Base-by-base conservation (phyloP, 495 filamentous ascomycete species). In the Pyrenopolyporus hunteri region DNA sequence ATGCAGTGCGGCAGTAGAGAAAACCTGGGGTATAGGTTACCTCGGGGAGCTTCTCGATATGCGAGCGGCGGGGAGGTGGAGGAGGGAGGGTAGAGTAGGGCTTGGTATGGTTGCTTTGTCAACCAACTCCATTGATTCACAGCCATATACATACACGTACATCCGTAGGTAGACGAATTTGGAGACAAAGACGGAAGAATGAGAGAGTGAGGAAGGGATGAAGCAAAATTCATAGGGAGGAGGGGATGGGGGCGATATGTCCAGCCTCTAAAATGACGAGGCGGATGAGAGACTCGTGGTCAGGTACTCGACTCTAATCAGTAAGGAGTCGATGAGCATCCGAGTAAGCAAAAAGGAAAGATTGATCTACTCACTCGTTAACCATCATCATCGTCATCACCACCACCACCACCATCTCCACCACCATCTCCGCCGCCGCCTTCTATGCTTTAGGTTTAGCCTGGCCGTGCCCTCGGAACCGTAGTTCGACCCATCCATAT, bases 11-110 rank as follows among this genome's bases (percentile, higher is more conserved):
- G 59, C 37, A 57, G 36, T 45, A 35, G 14, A 22, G 37, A 63
- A 63, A 47, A 47, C 52, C 39, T 52, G 59, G 59, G 53, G 50
- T 63, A 52, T 63, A 52, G 46, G 52, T 57, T 53, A 44, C 59
- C 31, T 63, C 28, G n/a, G 19, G 33, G 33, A 20, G 37, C 8
- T 33, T 57, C 8, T 40, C 33, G 49, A 23, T 31, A 36, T 14
- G 16, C 43, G 37, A 39, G 31, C 10, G 14, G 4, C 13, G 16
- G 20, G 47, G n/a, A 26, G 10, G 47, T n/a, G n/a, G n/a, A n/a
- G 4, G 22, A 11, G 20, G 47, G n/a, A 26, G 10, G 47, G 47
- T 25, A 26, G 20, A 40, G 25, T 42, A 40, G 7, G 25, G 33
- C 6, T 48, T 57, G 32, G 42, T 33, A 16, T 49, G 28, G 11